Evolutionary conservation across 2,329 filamentous ascomycete genomes (phyloP).

Genomic region (Calycina marina): DNA sequence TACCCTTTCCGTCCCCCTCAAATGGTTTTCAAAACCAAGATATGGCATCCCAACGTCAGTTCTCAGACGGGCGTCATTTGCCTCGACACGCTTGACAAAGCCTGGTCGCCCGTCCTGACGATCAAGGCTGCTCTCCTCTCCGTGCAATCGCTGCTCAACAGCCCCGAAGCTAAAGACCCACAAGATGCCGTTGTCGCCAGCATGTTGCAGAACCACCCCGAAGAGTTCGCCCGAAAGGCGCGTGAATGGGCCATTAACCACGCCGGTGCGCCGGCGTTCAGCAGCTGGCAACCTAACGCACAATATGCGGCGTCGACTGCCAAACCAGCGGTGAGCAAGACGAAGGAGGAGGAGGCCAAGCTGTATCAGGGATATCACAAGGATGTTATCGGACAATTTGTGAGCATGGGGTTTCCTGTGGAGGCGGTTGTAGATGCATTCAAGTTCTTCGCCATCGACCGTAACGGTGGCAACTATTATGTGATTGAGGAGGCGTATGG

Average conservation of each 20-base stretch:
- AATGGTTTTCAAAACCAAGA: conserved; percentile 84
- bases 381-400: conserved; percentile 68
- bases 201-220: conserved; percentile 70
- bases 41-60: conserved; percentile 97
- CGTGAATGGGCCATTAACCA: conserved; percentile 81
- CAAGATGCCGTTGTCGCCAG: conserved; percentile 91
- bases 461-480: conserved; percentile 64
- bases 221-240: conserved; percentile 67
- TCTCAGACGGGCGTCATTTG: conserved; percentile 96
- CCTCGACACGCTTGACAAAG: conserved; percentile 75
- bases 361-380: conserved; percentile 79
- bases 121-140: conserved; percentile 93
- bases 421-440: conserved; percentile 79
- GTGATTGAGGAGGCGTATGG: conserved; percentile 81
- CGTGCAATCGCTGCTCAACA: conserved; percentile 81
- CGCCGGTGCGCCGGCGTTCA: conserved; percentile 56
- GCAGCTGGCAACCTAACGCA: conserved; percentile 30
- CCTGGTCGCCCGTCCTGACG: conserved; percentile 92
- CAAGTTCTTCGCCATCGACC: conserved; percentile 65
- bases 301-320: conserved; percentile 22
- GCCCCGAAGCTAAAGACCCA: conserved; percentile 88
- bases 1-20: conserved; percentile 88
- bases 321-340: conserved; percentile 14
- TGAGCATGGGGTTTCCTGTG: conserved; percentile 81
- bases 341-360: conserved; percentile 16